Conservation (phyloP, 305 asterid species). For the Plantago coronopus region DNA sequence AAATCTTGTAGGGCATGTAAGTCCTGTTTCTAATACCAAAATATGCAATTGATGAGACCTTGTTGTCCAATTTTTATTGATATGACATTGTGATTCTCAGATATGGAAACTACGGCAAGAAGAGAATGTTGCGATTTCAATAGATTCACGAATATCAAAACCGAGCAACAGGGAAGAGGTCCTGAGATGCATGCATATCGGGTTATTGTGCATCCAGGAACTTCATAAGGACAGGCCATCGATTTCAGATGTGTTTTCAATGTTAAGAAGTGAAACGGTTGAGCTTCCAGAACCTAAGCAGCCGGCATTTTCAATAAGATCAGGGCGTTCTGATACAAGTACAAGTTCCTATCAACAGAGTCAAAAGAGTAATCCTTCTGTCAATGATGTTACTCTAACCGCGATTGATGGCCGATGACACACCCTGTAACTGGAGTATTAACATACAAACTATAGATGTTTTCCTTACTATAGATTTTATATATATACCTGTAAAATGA, state of each 20-base stretch:
- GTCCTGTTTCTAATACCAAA: constrained; percentile 20
- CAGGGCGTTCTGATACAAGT: constrained; percentile 22
- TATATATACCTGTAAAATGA: too few relatives aligned
- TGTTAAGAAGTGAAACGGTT: constrained; percentile 37
- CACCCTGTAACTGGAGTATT: neutral
- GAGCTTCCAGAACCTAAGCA: constrained; percentile 43
- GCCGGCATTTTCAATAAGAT: constrained; percentile 28
- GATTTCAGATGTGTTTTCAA: constrained; percentile 33
- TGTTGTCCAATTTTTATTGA: neutral
- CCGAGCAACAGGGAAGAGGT: constrained; percentile 22
- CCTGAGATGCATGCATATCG: constrained; percentile 38
- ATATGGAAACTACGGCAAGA: constrained; percentile 50
- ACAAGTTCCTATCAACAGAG: constrained; percentile 23
- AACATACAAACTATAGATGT: too few relatives aligned
- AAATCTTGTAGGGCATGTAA: too few relatives aligned
- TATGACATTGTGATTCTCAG: constrained; percentile 22
- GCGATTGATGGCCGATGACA: constrained; percentile 18
- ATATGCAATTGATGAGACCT: too few relatives aligned
- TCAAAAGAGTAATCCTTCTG: constrained; percentile 4
- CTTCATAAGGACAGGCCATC: constrained; percentile 40
- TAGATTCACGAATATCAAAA: constrained; percentile 34
- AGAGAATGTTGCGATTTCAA: constrained; percentile 11
- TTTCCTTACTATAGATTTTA: too few relatives aligned
- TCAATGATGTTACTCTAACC: constrained; percentile 13
- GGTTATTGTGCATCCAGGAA: constrained; percentile 45